Evolutionary conservation across 768 basidiomycete genomes (phyloP).

Genomic region (Cystobasidium ongulense): DNA sequence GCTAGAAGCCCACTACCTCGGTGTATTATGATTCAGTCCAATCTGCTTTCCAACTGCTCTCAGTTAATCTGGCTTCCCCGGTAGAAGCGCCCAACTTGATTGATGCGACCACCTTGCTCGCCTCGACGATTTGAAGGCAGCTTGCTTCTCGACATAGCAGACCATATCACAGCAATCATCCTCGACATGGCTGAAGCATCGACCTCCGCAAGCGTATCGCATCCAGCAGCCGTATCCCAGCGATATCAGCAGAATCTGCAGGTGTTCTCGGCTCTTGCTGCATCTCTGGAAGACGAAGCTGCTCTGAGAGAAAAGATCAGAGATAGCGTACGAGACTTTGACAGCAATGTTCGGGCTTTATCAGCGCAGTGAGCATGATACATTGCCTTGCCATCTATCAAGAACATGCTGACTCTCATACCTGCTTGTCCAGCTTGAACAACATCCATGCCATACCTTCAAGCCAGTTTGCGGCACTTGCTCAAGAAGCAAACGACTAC

Average conservation of each 20-base stretch:
- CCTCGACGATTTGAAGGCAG: background rate
- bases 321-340: constrained; percentile 33
- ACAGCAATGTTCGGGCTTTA: constrained; percentile 32
- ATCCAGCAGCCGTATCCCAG: background rate
- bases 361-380: constrained; percentile 5
- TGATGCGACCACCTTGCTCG: too few species aligned
- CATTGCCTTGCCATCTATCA: background rate
- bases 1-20: too few species aligned
- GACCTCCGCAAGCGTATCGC: background rate
- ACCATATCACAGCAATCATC: background rate
- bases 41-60: too few species aligned
- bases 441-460: constrained; percentile 7
- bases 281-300: constrained; percentile 29
- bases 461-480: constrained; percentile 31
- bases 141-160: background rate
- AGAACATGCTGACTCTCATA: background rate
- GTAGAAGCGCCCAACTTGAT: too few species aligned
- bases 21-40: too few species aligned
- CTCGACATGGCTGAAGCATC: background rate
- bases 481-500: constrained; percentile 35
- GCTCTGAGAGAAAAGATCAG: constrained; percentile 36
- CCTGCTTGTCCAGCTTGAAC: constrained; percentile 14
- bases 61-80: too few species aligned
- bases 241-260: constrained; percentile 2
- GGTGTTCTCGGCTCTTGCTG: background rate